Conservation (phyloP, 495 filamentous ascomycete species). For the Penicillium goetzii region DNA sequence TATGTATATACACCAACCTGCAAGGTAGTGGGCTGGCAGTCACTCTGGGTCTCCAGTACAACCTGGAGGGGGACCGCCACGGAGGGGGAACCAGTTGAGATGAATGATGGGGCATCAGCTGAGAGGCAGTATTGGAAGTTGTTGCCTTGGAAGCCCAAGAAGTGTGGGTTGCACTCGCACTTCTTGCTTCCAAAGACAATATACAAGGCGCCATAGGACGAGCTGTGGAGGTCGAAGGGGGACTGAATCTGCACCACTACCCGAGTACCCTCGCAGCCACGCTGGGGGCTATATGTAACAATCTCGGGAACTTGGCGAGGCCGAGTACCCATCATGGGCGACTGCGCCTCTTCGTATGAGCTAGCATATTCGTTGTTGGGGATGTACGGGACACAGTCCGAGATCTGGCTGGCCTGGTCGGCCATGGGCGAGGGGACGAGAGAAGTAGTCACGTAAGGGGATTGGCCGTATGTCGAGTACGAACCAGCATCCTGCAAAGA, state of each 20-base stretch:
- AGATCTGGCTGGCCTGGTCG: slow-evolving; percentile 51
- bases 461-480: slow-evolving; percentile 49
- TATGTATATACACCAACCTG: slow-evolving; percentile 83
- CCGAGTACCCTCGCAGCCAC: slow-evolving; percentile 68
- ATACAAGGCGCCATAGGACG: slow-evolving; percentile 59
- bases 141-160: slow-evolving; percentile 60
- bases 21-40: slow-evolving; percentile 61
- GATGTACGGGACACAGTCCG: slow-evolving; percentile 51
- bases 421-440: slow-evolving; percentile 51
- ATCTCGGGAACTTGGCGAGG: slow-evolving; percentile 58
- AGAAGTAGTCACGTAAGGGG: slow-evolving; percentile 47
- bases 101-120: slow-evolving; percentile 71
- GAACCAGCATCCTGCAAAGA: slow-evolving; percentile 51
- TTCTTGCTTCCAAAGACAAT: slow-evolving; percentile 76
- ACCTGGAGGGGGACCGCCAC: slow-evolving; percentile 74
- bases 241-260: slow-evolving; percentile 74
- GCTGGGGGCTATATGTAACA: slow-evolving; percentile 65
- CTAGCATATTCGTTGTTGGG: slow-evolving; percentile 47
- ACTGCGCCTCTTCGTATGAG: slow-evolving; percentile 51
- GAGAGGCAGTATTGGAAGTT: slow-evolving; percentile 72
- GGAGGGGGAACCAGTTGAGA: slow-evolving; percentile 65
- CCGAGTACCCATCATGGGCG: slow-evolving; percentile 41
- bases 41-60: slow-evolving; percentile 67
- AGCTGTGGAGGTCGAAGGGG: slow-evolving; percentile 68
- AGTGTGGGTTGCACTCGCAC: slow-evolving; percentile 64